Evolutionary conservation across 2,329 filamentous ascomycete genomes (phyloP), one percentile per base, ranked within the genome.

Genomic region (Epichloe elymi): DNA sequence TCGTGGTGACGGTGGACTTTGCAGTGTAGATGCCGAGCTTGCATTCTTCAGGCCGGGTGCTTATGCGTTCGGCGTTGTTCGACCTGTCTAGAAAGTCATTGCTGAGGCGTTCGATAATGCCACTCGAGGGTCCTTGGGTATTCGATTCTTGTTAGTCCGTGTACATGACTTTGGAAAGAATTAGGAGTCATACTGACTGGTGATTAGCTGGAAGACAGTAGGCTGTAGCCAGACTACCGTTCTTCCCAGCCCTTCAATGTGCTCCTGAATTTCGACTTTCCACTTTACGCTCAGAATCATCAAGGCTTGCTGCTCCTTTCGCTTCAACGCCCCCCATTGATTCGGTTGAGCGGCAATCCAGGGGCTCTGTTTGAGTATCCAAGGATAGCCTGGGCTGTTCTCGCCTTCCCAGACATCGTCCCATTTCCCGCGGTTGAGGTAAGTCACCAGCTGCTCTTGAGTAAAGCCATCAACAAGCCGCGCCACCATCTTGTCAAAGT

Each of bases 241-340:
- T 35, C 64, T 62, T 5, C 76, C 77, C 3, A 70, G 59, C 5
- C 64, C 65, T 19, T 70, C 65, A 14, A 70, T 58, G 15, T 74
- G 59, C 54, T 78, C 73, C 50, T 68, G 64, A 2, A 73, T 68
- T 8, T 70, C 66, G n/a, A 80, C 55, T 3, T 65, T 67, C 78
- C 78, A 81, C 52, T 68, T 70, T 23, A 69, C 61, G 12, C 67
- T 67, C 65, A 80, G 65, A 49, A 81, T 62, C 51, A 62, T 63
- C 15, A 72, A 54, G 0, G 65, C 71, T 11, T 72, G 58, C 30
- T 56, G 65, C 39, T 69, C 60, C 59, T 79, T 80, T 4, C 58
- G 56, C 14, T 58, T 56, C 37, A 57, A 23, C 12, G 57, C 14
- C 5, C 6, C 40, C 52, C 51, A 52, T 46, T 55, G 42, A 33